These are phyloP conservation scores for Eucalyptus tenuipes DNA, from an alignment of 345 rosid species.

Conservation along the genomic window DNA sequence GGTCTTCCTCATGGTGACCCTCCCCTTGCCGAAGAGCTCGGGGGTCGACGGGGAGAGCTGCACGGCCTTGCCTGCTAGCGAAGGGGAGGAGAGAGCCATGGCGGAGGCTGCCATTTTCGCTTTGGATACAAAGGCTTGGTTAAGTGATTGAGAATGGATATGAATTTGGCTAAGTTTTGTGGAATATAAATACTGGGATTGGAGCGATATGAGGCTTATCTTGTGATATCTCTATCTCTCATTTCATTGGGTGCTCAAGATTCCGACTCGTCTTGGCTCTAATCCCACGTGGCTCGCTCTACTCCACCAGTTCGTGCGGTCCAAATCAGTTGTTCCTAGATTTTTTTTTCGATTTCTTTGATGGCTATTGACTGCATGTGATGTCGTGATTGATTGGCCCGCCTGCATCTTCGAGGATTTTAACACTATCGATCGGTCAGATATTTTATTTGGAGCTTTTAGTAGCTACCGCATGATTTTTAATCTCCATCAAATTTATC, in stretches of 20 bases:
- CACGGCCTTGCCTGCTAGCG: slow-evolving; percentile 7
- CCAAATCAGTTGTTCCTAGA: not conserved
- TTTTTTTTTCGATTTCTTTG: not conserved
- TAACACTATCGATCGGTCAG: not conserved
- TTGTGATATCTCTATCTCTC: not conserved
- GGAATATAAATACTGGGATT: not conserved
- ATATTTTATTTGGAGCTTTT: not conserved
- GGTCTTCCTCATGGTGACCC: slow-evolving; percentile 6
- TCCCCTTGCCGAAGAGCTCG: not conserved
- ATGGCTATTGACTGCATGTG: not conserved
- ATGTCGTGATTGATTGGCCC: not conserved
- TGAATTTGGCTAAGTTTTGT: not conserved
- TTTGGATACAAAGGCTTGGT: not conserved
- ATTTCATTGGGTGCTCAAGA: not conserved
- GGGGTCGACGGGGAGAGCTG: slow-evolving; percentile 1
- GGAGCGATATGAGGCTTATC: not conserved
- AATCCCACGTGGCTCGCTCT: not conserved
- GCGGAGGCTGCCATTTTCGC: slow-evolving; percentile 2
- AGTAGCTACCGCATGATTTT: not conserved
- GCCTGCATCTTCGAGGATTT: not conserved
- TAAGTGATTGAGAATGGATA: not conserved
- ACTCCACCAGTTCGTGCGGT: not conserved
- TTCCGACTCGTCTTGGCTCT: not conserved
- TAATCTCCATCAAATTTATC: not conserved
- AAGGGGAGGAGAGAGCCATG: slow-evolving; percentile 15